A percentile compares a stretch with the other conserved stretches of the same genome.
Evolutionary conservation across 371 early-diverging fungal genomes (phyloP).

Genomic region (Zopfochytrium polystomum): DNA sequence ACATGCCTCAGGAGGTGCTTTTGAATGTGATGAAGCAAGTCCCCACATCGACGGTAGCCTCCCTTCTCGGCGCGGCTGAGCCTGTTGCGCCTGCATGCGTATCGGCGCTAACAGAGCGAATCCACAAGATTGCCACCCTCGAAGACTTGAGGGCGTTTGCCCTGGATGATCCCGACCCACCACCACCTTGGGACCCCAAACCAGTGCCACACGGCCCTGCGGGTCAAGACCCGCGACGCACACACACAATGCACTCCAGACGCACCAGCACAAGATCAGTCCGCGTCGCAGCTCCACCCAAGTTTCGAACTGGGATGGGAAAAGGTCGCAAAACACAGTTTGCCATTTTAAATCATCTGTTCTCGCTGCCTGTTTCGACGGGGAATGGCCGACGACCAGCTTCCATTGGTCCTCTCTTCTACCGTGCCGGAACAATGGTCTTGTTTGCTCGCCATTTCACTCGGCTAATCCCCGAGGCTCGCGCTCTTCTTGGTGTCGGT

Average conservation of each 20-base stretch:
- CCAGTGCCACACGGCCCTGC: too few species aligned
- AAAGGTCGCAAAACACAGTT: background rate
- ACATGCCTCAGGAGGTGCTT: background rate
- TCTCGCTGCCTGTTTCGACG: background rate
- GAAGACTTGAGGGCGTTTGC: constrained; percentile 23
- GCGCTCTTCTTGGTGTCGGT: constrained; percentile 27
- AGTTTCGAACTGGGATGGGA: background rate
- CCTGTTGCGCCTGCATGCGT: constrained; percentile 10
- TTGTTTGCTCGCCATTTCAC: constrained; percentile 36
- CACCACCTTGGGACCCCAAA: too few species aligned
- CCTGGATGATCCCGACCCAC: constrained; percentile 6
- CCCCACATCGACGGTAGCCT: constrained; percentile 2
- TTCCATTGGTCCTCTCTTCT: constrained; percentile 35
- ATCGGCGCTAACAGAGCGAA: background rate
- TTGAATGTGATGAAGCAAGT: constrained; percentile 3
- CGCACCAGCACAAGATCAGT: background rate
- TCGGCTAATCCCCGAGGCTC: constrained; percentile 34
- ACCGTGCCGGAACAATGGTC: constrained; percentile 37
- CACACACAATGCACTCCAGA: background rate
- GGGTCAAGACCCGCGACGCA: background rate
- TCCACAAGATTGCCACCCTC: constrained; percentile 13
- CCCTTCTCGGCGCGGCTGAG: constrained; percentile 9
- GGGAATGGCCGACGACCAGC: too few species aligned
- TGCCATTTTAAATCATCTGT: background rate
- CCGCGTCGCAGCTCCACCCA: background rate